These are phyloP conservation scores for Colletotrichum sp. DNA, from an alignment of 2,329 filamentous ascomycete species.

Conservation along the genomic window DNA sequence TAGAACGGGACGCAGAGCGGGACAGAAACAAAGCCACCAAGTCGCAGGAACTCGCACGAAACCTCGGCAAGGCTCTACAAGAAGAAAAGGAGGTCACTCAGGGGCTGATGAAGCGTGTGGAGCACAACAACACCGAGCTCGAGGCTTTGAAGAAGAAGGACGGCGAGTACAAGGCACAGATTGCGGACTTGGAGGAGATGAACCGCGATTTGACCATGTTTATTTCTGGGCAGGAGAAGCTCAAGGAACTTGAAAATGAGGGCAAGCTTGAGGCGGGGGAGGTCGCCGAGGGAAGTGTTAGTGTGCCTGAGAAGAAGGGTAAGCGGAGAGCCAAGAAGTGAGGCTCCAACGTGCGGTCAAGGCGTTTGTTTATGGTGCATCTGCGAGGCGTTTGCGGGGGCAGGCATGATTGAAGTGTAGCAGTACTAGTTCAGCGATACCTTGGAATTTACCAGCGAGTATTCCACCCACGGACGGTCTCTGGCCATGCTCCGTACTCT, in stretches of 20 bases:
- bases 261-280: conserved; percentile 70
- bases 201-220: conserved; percentile 89
- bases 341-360: not conserved
- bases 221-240: conserved; percentile 81
- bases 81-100: conserved; percentile 89
- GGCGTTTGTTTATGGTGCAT: not conserved
- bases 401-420: not conserved
- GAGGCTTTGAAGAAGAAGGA: conserved; percentile 62
- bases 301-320: conserved; percentile 64
- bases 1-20: conserved; percentile 77
- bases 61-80: conserved; percentile 75
- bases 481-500: not conserved
- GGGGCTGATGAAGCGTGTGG: conserved; percentile 82
- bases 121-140: conserved; percentile 71
- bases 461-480: not conserved
- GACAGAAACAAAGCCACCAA: conserved; percentile 72
- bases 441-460: not conserved
- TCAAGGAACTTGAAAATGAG: conserved; percentile 72
- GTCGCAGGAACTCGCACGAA: conserved; percentile 77
- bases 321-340: conserved; percentile 57
- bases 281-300: conserved; percentile 74
- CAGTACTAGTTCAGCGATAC: not conserved
- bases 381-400: not conserved
- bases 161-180: conserved; percentile 63
- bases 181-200: conserved; percentile 80